These are phyloP conservation scores for Nothopassalora personata DNA, from an alignment of 2,329 filamentous ascomycete species.

Conservation along the genomic window DNA sequence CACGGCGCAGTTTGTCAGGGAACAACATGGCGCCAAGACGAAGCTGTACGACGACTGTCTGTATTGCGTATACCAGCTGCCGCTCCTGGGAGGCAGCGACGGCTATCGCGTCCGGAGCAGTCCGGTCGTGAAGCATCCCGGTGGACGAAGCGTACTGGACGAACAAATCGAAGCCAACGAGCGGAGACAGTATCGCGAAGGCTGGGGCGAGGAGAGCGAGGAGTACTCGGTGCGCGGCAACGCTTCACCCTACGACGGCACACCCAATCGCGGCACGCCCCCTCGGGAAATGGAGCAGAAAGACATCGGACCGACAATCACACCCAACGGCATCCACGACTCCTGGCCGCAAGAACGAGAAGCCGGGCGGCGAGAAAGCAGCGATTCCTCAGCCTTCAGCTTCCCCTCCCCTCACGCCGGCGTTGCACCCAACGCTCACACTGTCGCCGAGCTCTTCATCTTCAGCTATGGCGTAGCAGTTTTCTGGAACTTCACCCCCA, in stretches of 20 bases:
- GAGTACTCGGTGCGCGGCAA: constrained; percentile 42
- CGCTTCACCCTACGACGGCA: constrained; percentile 14
- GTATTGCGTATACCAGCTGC: constrained; percentile 91
- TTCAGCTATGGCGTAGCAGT: constrained; percentile 97
- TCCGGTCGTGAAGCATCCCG: constrained; percentile 85
- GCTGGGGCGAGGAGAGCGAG: constrained; percentile 80
- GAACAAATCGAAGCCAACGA: constrained; percentile 96
- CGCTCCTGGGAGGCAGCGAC: constrained; percentile 75
- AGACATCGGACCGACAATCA: constrained; percentile 5
- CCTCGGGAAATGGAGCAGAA: constrained; percentile 9
- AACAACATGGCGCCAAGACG: constrained; percentile 81
- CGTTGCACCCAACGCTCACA: constrained; percentile 64
- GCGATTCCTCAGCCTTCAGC: constrained; percentile 34
- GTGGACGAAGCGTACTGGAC: constrained; percentile 86
- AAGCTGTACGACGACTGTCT: constrained; percentile 98
- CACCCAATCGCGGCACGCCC: constrained; percentile 4
- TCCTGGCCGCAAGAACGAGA: constrained; percentile 17
- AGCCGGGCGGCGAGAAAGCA: constrained; percentile 23
- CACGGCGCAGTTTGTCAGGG: constrained; percentile 82
- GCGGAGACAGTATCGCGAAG: constrained; percentile 79
- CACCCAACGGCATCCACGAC: constrained; percentile 13
- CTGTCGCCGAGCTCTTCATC: constrained; percentile 92
- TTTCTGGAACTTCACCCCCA: constrained; percentile 97
- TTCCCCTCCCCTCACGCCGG: constrained; percentile 48
- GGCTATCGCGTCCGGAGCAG: constrained; percentile 86